phyloP scores from a whole-genome alignment of 148 eudicot species.

The Camellia sinensis region DNA sequence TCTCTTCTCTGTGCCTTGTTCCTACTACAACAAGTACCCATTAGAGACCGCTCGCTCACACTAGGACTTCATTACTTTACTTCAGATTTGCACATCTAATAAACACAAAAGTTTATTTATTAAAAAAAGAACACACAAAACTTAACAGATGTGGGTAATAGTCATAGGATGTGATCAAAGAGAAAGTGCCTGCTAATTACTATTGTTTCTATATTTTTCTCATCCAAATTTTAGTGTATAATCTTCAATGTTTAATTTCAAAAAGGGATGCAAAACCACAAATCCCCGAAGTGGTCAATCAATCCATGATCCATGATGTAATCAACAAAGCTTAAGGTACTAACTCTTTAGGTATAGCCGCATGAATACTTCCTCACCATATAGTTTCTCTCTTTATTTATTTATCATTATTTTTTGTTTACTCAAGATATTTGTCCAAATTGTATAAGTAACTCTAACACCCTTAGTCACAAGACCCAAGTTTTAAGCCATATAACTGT shows the following conservation, averaged over 20 bases:
- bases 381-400: no score
- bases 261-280: not conserved
- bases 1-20: not conserved
- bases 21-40: not conserved
- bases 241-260: not conserved
- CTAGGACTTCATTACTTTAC: not conserved
- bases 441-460: no score
- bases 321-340: no score
- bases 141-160: not conserved
- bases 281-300: no score
- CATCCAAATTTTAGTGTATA: not conserved
- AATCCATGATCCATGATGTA: no score
- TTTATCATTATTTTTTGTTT: no score
- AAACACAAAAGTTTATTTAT: not conserved
- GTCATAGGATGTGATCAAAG: not conserved
- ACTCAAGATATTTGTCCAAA: no score
- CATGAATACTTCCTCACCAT: no score
- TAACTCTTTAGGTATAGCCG: no score
- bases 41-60: not conserved
- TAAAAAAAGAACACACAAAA: not conserved
- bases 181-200: not conserved
- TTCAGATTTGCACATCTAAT: not conserved
- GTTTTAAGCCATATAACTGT: no score
- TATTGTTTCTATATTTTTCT: not conserved
- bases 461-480: no score